Conservation (phyloP, 2,329 filamentous ascomycete genomes). For the Xylariomycetidae sp. region DNA sequence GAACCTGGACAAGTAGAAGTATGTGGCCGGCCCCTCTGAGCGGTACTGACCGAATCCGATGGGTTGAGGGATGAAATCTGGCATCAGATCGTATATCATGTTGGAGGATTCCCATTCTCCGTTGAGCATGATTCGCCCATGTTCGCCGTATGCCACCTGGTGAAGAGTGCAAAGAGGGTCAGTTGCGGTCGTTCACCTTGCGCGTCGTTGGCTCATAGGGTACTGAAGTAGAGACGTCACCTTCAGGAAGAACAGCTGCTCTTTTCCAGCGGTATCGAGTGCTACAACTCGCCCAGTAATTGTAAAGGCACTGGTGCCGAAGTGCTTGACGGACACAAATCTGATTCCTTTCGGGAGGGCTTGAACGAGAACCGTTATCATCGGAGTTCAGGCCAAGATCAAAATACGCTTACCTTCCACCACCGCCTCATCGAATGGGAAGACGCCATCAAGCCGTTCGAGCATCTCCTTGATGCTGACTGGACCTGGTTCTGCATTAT, state of each 20-base stretch:
- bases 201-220: too few relatives aligned
- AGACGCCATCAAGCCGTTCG: not conserved
- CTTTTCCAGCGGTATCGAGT: not conserved
- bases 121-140: constrained; percentile 8
- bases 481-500: too few relatives aligned
- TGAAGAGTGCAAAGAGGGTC: not conserved
- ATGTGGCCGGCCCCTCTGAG: not conserved
- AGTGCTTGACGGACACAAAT: not conserved
- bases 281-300: not conserved
- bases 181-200: too few relatives aligned
- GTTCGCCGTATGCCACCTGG: constrained; percentile 2
- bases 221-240: not conserved
- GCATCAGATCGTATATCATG: constrained; percentile 3
- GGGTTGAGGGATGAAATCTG: constrained; percentile 6
- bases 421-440: not conserved
- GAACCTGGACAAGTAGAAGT: constrained; percentile 18
- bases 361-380: not conserved
- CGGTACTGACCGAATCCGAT: constrained; percentile 9
- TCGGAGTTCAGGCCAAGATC: not conserved
- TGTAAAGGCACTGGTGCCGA: not conserved
- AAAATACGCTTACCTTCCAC: not conserved
- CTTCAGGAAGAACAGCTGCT: not conserved
- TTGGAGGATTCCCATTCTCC: constrained; percentile 13
- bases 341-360: not conserved
- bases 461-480: not conserved